phyloP scores from a whole-genome alignment of 2,329 filamentous ascomycete genomes.

The Diaporthe citriasiana region DNA sequence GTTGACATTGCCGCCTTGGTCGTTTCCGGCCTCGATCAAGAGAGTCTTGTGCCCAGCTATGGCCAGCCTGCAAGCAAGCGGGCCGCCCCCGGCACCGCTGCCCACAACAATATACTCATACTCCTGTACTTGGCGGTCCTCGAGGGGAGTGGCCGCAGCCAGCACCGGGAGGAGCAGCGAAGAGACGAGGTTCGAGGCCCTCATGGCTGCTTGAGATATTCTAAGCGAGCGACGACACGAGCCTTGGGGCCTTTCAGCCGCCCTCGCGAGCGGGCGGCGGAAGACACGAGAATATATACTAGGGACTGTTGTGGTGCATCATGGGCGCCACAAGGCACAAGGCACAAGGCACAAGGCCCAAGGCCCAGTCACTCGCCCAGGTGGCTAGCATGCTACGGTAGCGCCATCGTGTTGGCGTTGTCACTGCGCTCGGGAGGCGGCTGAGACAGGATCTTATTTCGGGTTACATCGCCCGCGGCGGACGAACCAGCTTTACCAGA shows the following conservation, averaged over 20 bases:
- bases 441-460: constrained; percentile 12
- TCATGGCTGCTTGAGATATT: neutral
- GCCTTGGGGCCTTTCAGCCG: neutral
- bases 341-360: neutral
- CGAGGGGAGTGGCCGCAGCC: constrained; percentile 25
- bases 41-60: constrained; percentile 32
- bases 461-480: constrained; percentile 30
- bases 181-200: constrained; percentile 16
- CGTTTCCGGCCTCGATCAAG: constrained; percentile 37
- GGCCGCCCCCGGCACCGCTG: constrained; percentile 38
- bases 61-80: constrained; percentile 37
- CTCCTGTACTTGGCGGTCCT: constrained; percentile 19
- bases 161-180: constrained; percentile 14
- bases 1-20: constrained; percentile 36
- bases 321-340: no score
- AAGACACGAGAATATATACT: neutral
- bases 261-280: neutral
- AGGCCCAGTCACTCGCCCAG: constrained; percentile 5
- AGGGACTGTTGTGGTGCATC: neutral
- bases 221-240: neutral
- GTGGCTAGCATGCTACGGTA: neutral
- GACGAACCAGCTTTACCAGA: constrained; percentile 4
- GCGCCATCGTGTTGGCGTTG: constrained; percentile 16
- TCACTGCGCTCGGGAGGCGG: neutral
- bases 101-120: constrained; percentile 41